phyloP scores from a whole-genome alignment of 2,329 filamentous ascomycete genomes.

The Scedosporium minutisporum region DNA sequence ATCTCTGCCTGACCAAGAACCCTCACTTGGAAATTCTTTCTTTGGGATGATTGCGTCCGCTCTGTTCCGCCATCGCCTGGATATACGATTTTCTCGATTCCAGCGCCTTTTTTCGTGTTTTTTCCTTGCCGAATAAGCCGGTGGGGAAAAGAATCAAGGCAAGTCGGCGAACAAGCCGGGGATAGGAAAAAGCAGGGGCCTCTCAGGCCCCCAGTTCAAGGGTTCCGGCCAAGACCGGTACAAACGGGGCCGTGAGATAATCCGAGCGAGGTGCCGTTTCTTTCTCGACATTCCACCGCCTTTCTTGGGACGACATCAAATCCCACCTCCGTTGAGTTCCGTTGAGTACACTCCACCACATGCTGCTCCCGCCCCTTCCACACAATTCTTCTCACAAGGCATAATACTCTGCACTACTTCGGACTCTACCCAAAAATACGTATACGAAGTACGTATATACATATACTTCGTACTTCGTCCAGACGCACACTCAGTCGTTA shows the following conservation, averaged over 20 bases:
- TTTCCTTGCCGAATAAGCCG: neutral
- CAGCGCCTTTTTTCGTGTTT: neutral
- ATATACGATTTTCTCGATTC: neutral
- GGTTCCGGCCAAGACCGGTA: neutral
- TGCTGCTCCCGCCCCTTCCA: no score
- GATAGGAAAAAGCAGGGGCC: neutral
- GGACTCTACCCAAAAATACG: no score
- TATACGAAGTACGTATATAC: no score
- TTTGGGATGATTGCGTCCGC: neutral
- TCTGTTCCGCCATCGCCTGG: neutral
- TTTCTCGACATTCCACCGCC: neutral
- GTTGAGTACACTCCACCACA: no score
- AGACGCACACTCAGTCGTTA: neutral
- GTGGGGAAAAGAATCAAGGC: neutral
- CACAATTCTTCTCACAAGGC: no score
- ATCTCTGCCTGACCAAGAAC: constrained; percentile 7
- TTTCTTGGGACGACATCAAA: neutral
- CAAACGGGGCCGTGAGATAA: neutral
- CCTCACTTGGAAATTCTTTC: no score
- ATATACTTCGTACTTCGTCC: no score
- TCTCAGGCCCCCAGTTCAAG: neutral
- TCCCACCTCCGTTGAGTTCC: no score
- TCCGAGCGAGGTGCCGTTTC: neutral
- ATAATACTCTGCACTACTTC: no score
- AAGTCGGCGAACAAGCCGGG: neutral